phyloP scores from a whole-genome alignment of 2,329 filamentous ascomycete species.

The Colletotrichum musae region DNA sequence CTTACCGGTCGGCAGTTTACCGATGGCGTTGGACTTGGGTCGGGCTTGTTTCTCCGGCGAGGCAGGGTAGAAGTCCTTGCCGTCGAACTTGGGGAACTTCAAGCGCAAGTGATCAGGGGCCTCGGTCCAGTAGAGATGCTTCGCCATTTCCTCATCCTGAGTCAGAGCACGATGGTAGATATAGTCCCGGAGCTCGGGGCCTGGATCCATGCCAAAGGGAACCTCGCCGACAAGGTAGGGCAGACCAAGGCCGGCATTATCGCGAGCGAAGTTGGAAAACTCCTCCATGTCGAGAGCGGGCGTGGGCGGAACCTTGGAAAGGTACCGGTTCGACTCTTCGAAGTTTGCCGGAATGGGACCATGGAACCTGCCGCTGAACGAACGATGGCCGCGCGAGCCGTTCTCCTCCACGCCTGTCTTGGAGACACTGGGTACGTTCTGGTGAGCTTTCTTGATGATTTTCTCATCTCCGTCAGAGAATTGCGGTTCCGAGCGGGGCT shows the following conservation, averaged over 20 bases:
- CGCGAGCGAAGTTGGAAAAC: constrained; percentile 33
- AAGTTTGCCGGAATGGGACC: constrained; percentile 24
- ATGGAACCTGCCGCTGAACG: constrained; percentile 18
- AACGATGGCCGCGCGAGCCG: not conserved
- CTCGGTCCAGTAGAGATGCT: constrained; percentile 73
- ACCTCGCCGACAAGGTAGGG: constrained; percentile 72
- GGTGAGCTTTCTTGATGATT: constrained; percentile 34
- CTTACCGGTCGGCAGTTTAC: constrained; percentile 18
- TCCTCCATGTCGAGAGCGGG: constrained; percentile 30
- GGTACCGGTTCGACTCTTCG: constrained; percentile 23
- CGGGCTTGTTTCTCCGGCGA: constrained; percentile 62
- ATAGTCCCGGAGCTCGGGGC: constrained; percentile 63
- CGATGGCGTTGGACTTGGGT: constrained; percentile 19
- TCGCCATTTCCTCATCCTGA: constrained; percentile 70
- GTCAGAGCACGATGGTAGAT: constrained; percentile 71
- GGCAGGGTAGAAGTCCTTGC: constrained; percentile 74
- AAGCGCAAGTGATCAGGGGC: constrained; percentile 64
- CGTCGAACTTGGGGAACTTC: constrained; percentile 75
- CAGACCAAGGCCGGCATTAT: constrained; percentile 40
- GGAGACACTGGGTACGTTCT: constrained; percentile 47
- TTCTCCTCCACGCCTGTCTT: not conserved
- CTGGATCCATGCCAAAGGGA: constrained; percentile 59
- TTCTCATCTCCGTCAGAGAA: constrained; percentile 37
- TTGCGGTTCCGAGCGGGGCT: constrained; percentile 52
- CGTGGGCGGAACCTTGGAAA: constrained; percentile 35